Evolutionary conservation across 345 rosid species (phyloP), one percentile per base, ranked within the genome.

Genomic region (Reutealis trisperma): DNA sequence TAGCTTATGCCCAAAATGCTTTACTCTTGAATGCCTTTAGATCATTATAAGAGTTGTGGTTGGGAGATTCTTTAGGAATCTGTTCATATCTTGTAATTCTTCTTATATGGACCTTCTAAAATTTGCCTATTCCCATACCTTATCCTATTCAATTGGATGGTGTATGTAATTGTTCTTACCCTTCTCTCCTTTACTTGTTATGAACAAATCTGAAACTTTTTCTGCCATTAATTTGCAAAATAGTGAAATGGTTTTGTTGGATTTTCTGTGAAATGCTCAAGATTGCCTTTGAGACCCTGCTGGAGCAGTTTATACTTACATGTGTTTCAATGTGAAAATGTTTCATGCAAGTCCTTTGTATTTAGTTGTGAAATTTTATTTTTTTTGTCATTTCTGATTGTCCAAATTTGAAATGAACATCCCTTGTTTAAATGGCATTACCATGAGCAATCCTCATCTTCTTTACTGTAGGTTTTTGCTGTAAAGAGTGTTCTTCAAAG

Each of bases 401-500:
- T 61, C 27, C 18, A 13, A 61, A 61, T 61, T 30, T 34, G 42
- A 24, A 52, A 34, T 15, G 54, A 47, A 41, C 41, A 41, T 51
- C 21, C 30, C 24, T 18, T 49, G 6, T 62, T 57, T 73, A 2
- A 24, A 60, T 71, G 65, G 24, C 13, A 8, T 27, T 54, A 55
- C 19, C 34, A 10, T 15, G 11, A 54, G 19, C 57, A 14, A 54
- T 72, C 19, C 66, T 63, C 22, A 74, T 72, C 52, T 74, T 27
- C 27, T 73, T 52, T 51, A 58, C 55, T 70, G 51, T 73, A 96
- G 99, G 98, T 96, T 79, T 90, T 86, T 91, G 99, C 99, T 15
- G 99, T 91, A 60, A 96, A 94, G 88, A 94, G 91, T 85, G 99
- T 94, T 62, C 98, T 96, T 80, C 99, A 96, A 84, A 92, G 90